Conservation (phyloP, 768 basidiomycete species). For the Trametes villosa region DNA sequence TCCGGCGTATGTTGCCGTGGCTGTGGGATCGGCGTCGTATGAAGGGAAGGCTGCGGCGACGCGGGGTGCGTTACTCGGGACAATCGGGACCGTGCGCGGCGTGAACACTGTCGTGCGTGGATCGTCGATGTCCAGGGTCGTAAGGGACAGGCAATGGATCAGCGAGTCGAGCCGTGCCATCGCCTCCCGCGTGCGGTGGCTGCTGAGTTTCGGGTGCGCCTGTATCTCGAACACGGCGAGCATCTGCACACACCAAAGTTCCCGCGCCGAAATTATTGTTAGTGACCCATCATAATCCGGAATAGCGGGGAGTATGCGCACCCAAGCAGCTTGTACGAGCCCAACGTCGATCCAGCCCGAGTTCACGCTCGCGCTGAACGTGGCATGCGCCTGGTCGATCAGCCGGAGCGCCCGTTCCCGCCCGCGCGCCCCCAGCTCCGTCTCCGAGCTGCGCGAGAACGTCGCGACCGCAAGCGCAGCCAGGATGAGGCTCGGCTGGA, state of each 20-base stretch:
- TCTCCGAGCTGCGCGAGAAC: conserved; percentile 71
- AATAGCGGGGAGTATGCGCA: conserved; percentile 23
- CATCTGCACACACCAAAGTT: conserved; percentile 57
- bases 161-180: conserved; percentile 67
- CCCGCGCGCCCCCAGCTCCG: conserved; percentile 48
- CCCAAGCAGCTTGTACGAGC: conserved; percentile 72
- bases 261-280: no score
- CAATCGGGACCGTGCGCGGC: conserved; percentile 1
- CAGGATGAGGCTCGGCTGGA: conserved; percentile 71
- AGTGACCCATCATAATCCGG: not conserved
- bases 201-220: conserved; percentile 62
- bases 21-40: not conserved
- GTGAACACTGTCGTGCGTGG: conserved; percentile 22
- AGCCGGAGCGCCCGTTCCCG: conserved; percentile 61
- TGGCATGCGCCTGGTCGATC: conserved; percentile 67
- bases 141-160: conserved; percentile 60
- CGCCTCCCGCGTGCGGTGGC: conserved; percentile 54
- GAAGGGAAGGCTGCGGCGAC: not conserved
- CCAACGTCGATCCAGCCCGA: conserved; percentile 74
- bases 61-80: conserved; percentile 4
- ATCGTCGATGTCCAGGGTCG: conserved; percentile 55
- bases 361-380: conserved; percentile 70
- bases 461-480: conserved; percentile 64
- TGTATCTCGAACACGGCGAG: conserved; percentile 74
- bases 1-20: not conserved